Conservation (phyloP, 805 yeast species). For the Brettanomyces nanus region DNA sequence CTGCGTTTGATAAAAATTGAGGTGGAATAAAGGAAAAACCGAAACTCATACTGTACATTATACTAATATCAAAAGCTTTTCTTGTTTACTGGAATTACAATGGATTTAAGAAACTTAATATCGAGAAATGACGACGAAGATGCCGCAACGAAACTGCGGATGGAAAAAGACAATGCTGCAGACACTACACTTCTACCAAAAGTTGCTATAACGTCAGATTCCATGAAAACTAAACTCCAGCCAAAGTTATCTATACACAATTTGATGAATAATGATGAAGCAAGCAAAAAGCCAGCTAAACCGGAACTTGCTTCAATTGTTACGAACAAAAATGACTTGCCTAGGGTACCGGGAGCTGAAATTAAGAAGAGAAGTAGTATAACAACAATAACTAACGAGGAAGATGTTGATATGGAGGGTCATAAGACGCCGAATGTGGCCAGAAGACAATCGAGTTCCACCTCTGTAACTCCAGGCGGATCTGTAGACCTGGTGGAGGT, state of each 20-base stretch:
- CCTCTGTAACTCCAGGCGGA: not conserved
- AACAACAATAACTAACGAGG: slow-evolving; percentile 34
- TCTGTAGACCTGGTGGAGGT: not conserved
- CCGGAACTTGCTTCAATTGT: not conserved
- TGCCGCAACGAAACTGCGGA: not conserved
- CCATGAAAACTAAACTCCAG: slow-evolving; percentile 8
- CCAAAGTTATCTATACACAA: slow-evolving; percentile 25
- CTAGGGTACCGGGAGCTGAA: not conserved
- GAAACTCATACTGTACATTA: too few relatives aligned
- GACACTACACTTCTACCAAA: not conserved
- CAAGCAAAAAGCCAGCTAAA: not conserved
- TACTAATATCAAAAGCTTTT: too few relatives aligned
- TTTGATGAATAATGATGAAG: slow-evolving; percentile 22
- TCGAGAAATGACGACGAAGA: slow-evolving; percentile 18
- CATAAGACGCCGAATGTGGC: slow-evolving; percentile 27
- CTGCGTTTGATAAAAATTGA: too few relatives aligned
- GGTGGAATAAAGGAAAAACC: too few relatives aligned
- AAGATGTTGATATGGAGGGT: slow-evolving; percentile 36
- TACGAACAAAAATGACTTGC: not conserved
- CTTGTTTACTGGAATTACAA: too few relatives aligned
- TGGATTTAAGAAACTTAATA: slow-evolving; percentile 26
- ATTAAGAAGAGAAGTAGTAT: slow-evolving; percentile 22
- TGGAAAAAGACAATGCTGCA: not conserved
- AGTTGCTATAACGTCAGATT: not conserved
- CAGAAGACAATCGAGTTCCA: slow-evolving; percentile 6